Percentiles rank a stretch among this genome's conserved stretches.
phyloP scores from a whole-genome alignment of 73 alveolate species.

The Tetrahymena malaccensis region DNA sequence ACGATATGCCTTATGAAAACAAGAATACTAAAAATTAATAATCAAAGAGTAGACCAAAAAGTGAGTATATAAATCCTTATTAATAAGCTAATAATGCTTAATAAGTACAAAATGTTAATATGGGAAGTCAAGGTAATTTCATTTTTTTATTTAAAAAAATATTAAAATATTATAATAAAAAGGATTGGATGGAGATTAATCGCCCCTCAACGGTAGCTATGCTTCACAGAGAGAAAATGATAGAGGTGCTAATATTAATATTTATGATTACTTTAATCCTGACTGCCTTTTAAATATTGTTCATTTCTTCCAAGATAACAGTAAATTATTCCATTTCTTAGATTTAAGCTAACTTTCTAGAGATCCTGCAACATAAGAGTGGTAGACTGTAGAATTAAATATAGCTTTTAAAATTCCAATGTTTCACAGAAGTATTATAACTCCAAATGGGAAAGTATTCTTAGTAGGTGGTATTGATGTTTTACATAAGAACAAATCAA shows the following conservation, averaged over 20 bases:
- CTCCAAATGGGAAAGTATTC: not conserved
- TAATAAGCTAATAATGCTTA: not conserved
- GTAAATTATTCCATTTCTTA: not conserved
- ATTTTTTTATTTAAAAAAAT: not conserved
- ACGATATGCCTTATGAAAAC: not conserved
- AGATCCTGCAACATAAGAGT: not conserved
- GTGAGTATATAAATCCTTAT: not conserved
- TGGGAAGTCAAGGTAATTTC: not conserved
- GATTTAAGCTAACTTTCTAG: not conserved
- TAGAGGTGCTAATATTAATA: not conserved
- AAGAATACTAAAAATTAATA: not conserved
- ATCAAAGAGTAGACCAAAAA: not conserved
- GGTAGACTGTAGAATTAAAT: not conserved
- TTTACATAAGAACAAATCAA: not conserved
- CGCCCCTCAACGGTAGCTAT: not conserved
- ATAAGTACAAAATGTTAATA: not conserved
- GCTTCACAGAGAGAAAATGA: not conserved
- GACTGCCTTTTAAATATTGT: not conserved
- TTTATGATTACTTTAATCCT: not conserved
- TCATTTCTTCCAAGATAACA: not conserved
- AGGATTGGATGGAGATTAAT: not conserved
- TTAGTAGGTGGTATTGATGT: not conserved
- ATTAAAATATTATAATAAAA: not conserved
- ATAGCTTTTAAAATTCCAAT: not conserved
- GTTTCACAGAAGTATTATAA: not conserved